phyloP scores from a whole-genome alignment of 805 yeast species.

The Tetrapisispora iriomotensis region DNA sequence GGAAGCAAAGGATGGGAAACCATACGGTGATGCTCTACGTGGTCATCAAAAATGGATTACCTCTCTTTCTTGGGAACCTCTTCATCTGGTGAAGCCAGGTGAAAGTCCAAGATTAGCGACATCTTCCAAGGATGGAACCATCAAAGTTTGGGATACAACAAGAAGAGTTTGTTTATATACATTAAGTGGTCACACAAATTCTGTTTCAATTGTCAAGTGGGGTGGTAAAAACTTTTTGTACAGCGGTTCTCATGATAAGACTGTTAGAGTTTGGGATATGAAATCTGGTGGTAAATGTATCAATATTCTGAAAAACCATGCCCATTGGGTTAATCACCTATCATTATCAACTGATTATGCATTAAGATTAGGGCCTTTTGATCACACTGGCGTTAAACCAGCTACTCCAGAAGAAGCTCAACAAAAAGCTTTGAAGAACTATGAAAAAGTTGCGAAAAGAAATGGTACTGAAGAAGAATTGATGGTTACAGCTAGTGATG shows the following conservation, averaged over 20 bases:
- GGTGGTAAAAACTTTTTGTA: slow-evolving; percentile 80
- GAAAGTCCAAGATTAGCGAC: slow-evolving; percentile 65
- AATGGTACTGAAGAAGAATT: slow-evolving; percentile 65
- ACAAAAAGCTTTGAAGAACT: slow-evolving; percentile 39
- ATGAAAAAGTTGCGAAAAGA: slow-evolving; percentile 48
- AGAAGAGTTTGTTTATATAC: slow-evolving; percentile 57
- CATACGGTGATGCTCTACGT: slow-evolving; percentile 58
- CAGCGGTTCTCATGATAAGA: slow-evolving; percentile 89
- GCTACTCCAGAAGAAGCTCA: slow-evolving; percentile 37
- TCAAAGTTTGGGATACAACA: slow-evolving; percentile 81
- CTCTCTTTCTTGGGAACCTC: slow-evolving; percentile 87
- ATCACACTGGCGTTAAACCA: slow-evolving; percentile 48
- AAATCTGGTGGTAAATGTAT: slow-evolving; percentile 65
- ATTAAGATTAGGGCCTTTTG: slow-evolving; percentile 79
- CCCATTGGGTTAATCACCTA: slow-evolving; percentile 96
- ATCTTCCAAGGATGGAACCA: slow-evolving; percentile 85
- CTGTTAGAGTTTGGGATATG: slow-evolving; percentile 83
- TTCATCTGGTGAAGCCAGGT: slow-evolving; percentile 65
- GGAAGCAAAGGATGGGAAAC: slow-evolving; percentile 68
- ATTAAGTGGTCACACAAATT: slow-evolving; percentile 76
- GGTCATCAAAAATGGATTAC: slow-evolving; percentile 92
- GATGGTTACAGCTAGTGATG: slow-evolving; percentile 91
- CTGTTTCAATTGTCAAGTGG: slow-evolving; percentile 97
- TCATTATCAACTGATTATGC: slow-evolving; percentile 87
- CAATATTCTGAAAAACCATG: slow-evolving; percentile 77